Conservation (phyloP, 805 yeast genomes). For the Candida manassasensis region DNA sequence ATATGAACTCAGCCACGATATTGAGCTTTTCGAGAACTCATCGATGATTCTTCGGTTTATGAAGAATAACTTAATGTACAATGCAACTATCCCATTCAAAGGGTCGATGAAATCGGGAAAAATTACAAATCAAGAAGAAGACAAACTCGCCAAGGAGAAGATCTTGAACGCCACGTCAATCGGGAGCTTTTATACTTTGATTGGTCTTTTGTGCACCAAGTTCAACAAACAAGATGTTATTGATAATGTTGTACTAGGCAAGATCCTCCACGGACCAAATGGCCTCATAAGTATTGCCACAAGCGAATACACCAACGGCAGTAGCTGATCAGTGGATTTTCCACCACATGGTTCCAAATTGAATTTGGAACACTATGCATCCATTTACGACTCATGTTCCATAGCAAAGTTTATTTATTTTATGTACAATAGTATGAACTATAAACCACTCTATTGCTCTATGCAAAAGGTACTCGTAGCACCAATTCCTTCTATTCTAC, state of each 20-base stretch:
- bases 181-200: constrained; percentile 35
- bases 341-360: no score
- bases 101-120: constrained; percentile 23
- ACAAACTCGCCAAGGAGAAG: constrained; percentile 7
- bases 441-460: no score
- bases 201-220: constrained; percentile 30
- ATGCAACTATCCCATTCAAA: constrained; percentile 25
- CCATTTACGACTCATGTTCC: no score
- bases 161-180: constrained; percentile 22
- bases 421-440: constrained; percentile 2
- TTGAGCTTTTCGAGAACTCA: constrained; percentile 18
- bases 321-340: no score
- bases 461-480: no score
- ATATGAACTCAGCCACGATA: constrained; percentile 22
- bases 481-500: no score
- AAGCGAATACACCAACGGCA: constrained; percentile 1
- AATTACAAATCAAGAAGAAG: constrained; percentile 8
- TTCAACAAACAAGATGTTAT: constrained; percentile 21
- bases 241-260: constrained; percentile 16
- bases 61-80: constrained; percentile 24
- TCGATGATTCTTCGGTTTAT: constrained; percentile 24
- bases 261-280: constrained; percentile 21
- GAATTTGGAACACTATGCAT: no score
- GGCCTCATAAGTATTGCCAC: constrained; percentile 27
- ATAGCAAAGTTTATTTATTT: not conserved